Evolutionary conservation across 345 rosid species (phyloP).

Genomic region (Citrus hindsii): DNA sequence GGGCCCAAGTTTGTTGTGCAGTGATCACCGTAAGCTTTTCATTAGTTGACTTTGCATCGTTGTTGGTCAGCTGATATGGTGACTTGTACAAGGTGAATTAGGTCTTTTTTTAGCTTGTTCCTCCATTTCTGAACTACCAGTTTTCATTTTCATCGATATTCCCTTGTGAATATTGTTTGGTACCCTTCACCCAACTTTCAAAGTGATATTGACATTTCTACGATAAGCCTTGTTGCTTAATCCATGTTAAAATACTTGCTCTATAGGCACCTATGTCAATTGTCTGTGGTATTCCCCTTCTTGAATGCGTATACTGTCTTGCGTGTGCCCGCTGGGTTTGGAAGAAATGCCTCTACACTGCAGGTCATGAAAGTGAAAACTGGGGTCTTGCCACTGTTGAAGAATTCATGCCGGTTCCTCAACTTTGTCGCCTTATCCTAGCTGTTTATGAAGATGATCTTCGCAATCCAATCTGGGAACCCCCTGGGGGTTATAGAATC

Average conservation of each 20-base stretch:
- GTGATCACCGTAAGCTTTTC: neutral
- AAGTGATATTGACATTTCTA: neutral
- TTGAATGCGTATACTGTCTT: slow-evolving; percentile 88
- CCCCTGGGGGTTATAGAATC: slow-evolving; percentile 80
- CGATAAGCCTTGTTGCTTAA: slow-evolving; percentile 3
- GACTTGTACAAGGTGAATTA: neutral
- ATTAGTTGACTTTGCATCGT: neutral
- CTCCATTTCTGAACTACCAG: too few species aligned
- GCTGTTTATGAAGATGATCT: slow-evolving; percentile 81
- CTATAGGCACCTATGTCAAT: slow-evolving; percentile 71
- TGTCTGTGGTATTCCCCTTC: slow-evolving; percentile 70
- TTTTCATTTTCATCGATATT: neutral
- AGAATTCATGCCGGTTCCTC: slow-evolving; percentile 82
- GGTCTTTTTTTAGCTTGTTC: neutral
- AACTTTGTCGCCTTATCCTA: slow-evolving; percentile 66
- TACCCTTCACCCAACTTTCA: neutral
- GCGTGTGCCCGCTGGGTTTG: slow-evolving; percentile 87
- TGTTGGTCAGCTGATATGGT: neutral
- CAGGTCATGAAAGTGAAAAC: slow-evolving; percentile 83
- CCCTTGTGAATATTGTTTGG: neutral
- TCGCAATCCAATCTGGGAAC: slow-evolving; percentile 74
- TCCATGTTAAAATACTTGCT: slow-evolving; percentile 28
- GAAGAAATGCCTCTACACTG: slow-evolving; percentile 84
- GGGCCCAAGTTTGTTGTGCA: neutral
- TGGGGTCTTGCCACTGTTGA: slow-evolving; percentile 80